Conservation (phyloP, 2,329 filamentous ascomycete species). For the Nigrospora sphaerica region DNA sequence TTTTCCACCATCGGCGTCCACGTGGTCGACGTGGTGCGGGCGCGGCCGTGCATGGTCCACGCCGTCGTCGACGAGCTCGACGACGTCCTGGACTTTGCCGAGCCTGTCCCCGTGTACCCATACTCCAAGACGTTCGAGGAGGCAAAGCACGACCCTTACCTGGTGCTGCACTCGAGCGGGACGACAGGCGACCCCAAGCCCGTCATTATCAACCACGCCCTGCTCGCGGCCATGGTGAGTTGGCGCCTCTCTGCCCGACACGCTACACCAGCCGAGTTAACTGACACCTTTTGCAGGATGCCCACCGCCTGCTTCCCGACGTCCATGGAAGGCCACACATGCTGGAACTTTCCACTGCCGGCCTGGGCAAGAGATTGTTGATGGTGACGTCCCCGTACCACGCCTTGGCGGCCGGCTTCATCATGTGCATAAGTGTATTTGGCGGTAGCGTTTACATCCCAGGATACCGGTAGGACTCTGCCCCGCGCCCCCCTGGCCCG, state of each 20-base stretch:
- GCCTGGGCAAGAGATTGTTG: constrained; percentile 8
- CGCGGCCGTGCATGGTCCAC: constrained; percentile 6
- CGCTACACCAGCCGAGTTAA: too few species aligned
- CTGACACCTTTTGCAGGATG: neutral
- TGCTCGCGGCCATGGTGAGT: constrained; percentile 2
- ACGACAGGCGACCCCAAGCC: constrained; percentile 25
- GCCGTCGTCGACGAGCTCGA: constrained; percentile 10
- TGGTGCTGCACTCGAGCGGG: constrained; percentile 2
- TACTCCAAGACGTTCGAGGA: constrained; percentile 24
- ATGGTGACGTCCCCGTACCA: constrained; percentile 10
- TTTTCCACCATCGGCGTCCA: constrained; percentile 4
- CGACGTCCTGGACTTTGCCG: constrained; percentile 14
- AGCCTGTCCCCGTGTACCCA: constrained; percentile 9
- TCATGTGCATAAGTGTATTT: constrained; percentile 7
- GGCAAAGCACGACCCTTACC: constrained; percentile 9
- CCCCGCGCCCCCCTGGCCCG: neutral
- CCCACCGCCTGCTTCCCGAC: constrained; percentile 4
- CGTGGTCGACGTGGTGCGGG: constrained; percentile 3
- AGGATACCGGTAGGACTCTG: constrained; percentile 5
- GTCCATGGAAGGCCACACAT: constrained; percentile 7
- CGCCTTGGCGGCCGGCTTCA: constrained; percentile 6
- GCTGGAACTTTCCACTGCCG: constrained; percentile 3
- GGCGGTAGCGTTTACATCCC: constrained; percentile 9
- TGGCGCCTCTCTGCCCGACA: too few species aligned
- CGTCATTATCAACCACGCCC: constrained; percentile 12